These are phyloP conservation scores for Apiosordaria backusii DNA, from an alignment of 495 filamentous ascomycete genomes.

Conservation along the genomic window DNA sequence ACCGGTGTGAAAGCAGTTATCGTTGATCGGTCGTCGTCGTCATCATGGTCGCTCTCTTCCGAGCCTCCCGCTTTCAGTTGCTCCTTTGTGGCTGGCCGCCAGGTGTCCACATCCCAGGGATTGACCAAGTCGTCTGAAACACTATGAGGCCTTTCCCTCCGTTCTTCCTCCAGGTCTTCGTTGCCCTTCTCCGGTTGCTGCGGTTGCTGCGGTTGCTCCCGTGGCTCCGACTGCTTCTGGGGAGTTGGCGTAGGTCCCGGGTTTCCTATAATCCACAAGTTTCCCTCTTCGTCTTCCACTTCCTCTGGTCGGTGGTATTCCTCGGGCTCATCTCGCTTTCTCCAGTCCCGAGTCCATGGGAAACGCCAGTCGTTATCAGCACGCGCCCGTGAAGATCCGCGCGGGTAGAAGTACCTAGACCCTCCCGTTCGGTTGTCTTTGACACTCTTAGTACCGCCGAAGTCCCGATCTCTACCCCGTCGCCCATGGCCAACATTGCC, in stretches of 20 bases:
- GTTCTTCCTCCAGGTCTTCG: not conserved
- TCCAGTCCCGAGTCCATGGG: not conserved
- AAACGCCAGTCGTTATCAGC: not conserved
- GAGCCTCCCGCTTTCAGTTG: not conserved
- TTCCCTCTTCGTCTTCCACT: not conserved
- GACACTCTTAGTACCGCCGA: not conserved
- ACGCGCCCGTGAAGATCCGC: not conserved
- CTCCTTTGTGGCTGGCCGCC: conserved; percentile 1
- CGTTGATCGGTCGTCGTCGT: conserved; percentile 6
- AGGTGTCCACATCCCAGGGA: conserved; percentile 8
- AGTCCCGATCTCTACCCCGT: not conserved
- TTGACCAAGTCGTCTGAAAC: conserved; percentile 4
- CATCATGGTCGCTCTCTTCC: not conserved
- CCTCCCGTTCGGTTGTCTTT: not conserved
- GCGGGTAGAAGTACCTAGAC: not conserved
- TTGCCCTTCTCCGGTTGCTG: not conserved
- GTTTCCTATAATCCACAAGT: not conserved
- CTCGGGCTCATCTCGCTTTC: not conserved
- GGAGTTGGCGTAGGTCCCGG: not conserved
- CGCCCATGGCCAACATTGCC: not conserved
- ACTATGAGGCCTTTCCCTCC: not conserved
- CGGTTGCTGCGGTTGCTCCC: not conserved
- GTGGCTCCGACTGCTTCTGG: not conserved
- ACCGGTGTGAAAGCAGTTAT: conserved; percentile 7
- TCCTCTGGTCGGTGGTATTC: not conserved